Conservation (phyloP, 257 asterid species). For the Ophiorrhiza pumila region DNA sequence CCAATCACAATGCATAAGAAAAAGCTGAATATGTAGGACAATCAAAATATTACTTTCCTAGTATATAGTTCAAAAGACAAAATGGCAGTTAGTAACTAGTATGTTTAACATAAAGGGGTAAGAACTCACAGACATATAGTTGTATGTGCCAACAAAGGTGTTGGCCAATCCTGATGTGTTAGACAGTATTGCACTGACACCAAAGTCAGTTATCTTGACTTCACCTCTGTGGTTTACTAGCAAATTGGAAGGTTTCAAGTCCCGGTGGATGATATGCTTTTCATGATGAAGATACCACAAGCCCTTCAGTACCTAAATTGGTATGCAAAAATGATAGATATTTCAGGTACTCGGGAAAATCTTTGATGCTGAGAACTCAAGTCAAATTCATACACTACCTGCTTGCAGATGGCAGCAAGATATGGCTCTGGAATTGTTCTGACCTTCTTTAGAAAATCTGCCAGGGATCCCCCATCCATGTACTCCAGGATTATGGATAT, state of each 20-base stretch:
- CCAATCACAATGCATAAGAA: neutral
- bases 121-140: slow-evolving; percentile 98
- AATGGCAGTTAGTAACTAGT: neutral
- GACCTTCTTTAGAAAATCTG: slow-evolving; percentile 84
- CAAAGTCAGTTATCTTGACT: slow-evolving; percentile 96
- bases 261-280: slow-evolving; percentile 94
- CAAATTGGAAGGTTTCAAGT: slow-evolving; percentile 91
- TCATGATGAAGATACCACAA: slow-evolving; percentile 98
- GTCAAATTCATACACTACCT: slow-evolving; percentile 41
- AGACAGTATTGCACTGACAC: slow-evolving; percentile 86
- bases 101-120: neutral
- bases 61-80: neutral
- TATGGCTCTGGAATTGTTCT: slow-evolving; percentile 78
- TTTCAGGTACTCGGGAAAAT: slow-evolving; percentile 9
- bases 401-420: slow-evolving; percentile 93
- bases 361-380: neutral
- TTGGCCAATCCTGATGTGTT: slow-evolving; percentile 86
- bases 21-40: neutral
- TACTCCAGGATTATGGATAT: slow-evolving; percentile 91
- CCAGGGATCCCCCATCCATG: slow-evolving; percentile 99
- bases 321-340: slow-evolving; percentile 5
- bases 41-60: neutral
- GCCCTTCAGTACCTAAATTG: slow-evolving; percentile 85
- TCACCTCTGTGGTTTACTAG: slow-evolving; percentile 94
- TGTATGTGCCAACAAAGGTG: slow-evolving; percentile 95